phyloP scores from a whole-genome alignment of 352 stramenopile species.

The Globisporangium takayamanum region DNA sequence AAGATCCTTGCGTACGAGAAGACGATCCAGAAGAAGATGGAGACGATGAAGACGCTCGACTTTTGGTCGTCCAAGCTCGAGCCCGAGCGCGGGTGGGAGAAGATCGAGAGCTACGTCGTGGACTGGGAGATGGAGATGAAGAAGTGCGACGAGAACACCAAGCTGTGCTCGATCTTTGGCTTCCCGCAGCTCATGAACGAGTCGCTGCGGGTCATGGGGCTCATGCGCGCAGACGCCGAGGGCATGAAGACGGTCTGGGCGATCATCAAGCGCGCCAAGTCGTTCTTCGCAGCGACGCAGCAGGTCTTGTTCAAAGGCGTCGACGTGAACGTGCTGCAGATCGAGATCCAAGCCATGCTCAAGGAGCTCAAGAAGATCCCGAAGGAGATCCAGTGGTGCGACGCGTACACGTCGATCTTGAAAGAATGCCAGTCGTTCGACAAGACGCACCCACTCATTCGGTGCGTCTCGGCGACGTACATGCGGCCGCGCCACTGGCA shows the following conservation, averaged over 20 bases:
- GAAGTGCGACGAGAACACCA: conserved; percentile 87
- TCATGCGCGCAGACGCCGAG: conserved; percentile 81
- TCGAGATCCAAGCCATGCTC: conserved; percentile 90
- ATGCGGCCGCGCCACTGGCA: conserved; percentile 95
- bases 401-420: conserved; percentile 85
- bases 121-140: conserved; percentile 88
- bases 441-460: conserved; percentile 78
- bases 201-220: conserved; percentile 78
- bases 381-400: conserved; percentile 91
- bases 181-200: conserved; percentile 93
- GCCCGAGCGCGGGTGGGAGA: conserved; percentile 71
- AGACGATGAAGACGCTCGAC: conserved; percentile 73
- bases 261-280: conserved; percentile 72
- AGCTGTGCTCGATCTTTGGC: conserved; percentile 92
- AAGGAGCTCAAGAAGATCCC: conserved; percentile 93
- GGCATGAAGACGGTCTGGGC: conserved; percentile 74
- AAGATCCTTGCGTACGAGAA: conserved; percentile 92
- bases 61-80: conserved; percentile 83
- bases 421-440: conserved; percentile 78
- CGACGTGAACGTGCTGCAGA: conserved; percentile 91
- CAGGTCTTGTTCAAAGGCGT: conserved; percentile 90
- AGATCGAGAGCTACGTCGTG: conserved; percentile 76
- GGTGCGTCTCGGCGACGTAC: conserved; percentile 68
- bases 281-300: conserved; percentile 59
- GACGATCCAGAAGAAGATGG: conserved; percentile 78